Percentiles rank a stretch among this genome's conserved stretches.
Conservation (phyloP, 1,284 basidiomycete species). For the Rhodotorula sp. region DNA sequence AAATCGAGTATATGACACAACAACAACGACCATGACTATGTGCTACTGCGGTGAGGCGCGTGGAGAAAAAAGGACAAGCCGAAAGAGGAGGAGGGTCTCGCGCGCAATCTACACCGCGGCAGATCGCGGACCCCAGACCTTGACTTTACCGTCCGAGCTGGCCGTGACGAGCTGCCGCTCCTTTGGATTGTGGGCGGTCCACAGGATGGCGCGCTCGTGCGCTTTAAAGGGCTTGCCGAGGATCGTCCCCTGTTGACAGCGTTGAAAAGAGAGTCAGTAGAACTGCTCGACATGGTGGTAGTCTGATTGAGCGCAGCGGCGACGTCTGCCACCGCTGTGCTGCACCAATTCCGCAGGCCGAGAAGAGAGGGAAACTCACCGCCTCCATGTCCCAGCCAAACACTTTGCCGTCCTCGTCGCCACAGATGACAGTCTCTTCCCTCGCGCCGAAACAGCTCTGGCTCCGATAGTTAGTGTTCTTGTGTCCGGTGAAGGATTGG, state of each 20-base stretch:
- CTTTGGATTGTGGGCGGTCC: slow-evolving; percentile 81
- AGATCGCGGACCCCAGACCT: slow-evolving; percentile 61
- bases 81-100: no score
- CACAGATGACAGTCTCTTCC: slow-evolving; percentile 79
- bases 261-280: not conserved
- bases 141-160: slow-evolving; percentile 64
- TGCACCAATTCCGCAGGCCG: not conserved
- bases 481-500: slow-evolving; percentile 79
- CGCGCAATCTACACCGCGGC: no score
- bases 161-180: slow-evolving; percentile 28
- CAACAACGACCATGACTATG: no score
- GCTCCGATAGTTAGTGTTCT: slow-evolving; percentile 71
- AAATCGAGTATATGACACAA: no score
- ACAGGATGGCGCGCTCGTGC: slow-evolving; percentile 81
- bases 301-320: not conserved
- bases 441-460: slow-evolving; percentile 75
- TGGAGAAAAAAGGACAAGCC: no score
- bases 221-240: slow-evolving; percentile 69
- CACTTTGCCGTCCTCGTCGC: slow-evolving; percentile 83
- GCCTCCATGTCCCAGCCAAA: slow-evolving; percentile 89
- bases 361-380: slow-evolving; percentile 55
- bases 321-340: not conserved
- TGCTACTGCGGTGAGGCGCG: no score
- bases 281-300: no score
- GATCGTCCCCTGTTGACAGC: slow-evolving; percentile 60